phyloP scores from a whole-genome alignment of 208 protist species.

The Angomonas ambiguus region DNA sequence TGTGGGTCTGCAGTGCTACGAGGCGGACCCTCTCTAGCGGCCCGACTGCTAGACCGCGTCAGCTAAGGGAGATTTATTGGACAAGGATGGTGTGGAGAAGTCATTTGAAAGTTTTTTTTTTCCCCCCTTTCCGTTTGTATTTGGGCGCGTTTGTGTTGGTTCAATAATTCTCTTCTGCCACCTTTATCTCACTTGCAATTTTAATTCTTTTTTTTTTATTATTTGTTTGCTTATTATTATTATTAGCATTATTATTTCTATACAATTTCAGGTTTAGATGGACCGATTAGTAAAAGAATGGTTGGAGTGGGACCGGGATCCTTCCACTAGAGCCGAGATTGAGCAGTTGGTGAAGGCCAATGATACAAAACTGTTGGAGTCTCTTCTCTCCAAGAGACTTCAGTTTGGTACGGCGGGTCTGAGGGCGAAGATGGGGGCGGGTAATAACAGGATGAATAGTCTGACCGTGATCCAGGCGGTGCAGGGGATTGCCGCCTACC shows the following conservation, averaged over 20 bases:
- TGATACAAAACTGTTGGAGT: constrained; percentile 38
- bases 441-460: constrained; percentile 94
- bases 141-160: too few relatives aligned
- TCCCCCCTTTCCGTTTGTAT: not conserved
- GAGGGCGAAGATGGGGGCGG: constrained; percentile 90
- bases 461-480: constrained; percentile 95
- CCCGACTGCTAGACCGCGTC: constrained; percentile 27
- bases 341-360: constrained; percentile 28
- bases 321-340: constrained; percentile 37
- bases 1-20: constrained; percentile 52
- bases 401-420: constrained; percentile 95
- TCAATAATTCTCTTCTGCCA: not conserved
- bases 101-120: not conserved
- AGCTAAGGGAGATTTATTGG: not conserved
- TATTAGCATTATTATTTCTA: not conserved
- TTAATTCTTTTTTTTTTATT: constrained; percentile 8
- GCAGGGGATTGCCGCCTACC: constrained; percentile 76
- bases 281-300: constrained; percentile 52
- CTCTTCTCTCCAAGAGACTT: constrained; percentile 82
- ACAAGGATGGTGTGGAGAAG: too few relatives aligned
- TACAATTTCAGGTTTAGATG: constrained; percentile 11
- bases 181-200: not conserved
- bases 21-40: constrained; percentile 21
- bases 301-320: constrained; percentile 67
- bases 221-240: not conserved